Conservation (phyloP, 768 basidiomycete species). For the Boletales sp. region DNA sequence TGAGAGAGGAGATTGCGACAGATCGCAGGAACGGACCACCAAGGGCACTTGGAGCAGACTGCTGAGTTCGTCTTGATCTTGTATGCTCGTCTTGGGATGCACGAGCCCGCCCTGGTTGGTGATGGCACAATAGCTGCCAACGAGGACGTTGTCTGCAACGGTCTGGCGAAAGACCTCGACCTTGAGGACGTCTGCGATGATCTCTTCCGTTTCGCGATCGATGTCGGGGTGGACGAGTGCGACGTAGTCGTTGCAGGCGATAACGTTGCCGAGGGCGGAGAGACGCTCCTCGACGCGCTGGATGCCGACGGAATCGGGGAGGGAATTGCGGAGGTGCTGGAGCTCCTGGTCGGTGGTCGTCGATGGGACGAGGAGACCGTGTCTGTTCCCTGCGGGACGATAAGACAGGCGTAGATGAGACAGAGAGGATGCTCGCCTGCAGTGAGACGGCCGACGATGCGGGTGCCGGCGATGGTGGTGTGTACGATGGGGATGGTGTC, state of each 20-base stretch:
- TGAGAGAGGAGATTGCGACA: not conserved
- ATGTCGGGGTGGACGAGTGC: conserved; percentile 98
- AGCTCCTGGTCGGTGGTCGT: conserved; percentile 97
- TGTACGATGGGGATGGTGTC: conserved; percentile 96
- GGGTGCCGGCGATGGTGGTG: conserved; percentile 90
- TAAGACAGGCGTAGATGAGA: not conserved
- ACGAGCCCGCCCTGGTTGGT: conserved; percentile 97
- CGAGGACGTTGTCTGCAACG: conserved; percentile 93
- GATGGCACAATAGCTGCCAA: conserved; percentile 93
- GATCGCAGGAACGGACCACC: conserved; percentile 59
- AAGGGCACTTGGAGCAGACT: conserved; percentile 91
- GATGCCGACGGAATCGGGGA: conserved; percentile 90
- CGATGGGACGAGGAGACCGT: conserved; percentile 94
- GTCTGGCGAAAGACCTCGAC: conserved; percentile 99
- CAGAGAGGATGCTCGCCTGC: conserved; percentile 54
- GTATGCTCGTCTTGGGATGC: conserved; percentile 94
- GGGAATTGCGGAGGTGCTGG: conserved; percentile 92
- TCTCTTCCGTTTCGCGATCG: conserved; percentile 98
- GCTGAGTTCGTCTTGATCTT: conserved; percentile 96
- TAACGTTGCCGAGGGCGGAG: conserved; percentile 96
- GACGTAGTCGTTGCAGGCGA: conserved; percentile 98
- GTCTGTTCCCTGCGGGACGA: conserved; percentile 71
- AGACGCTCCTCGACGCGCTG: conserved; percentile 97
- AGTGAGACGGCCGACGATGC: conserved; percentile 89
- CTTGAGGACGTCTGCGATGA: conserved; percentile 98